These are phyloP conservation scores for Trichoderma aggressivum DNA, from an alignment of 2,329 filamentous ascomycete species.

Conservation along the genomic window DNA sequence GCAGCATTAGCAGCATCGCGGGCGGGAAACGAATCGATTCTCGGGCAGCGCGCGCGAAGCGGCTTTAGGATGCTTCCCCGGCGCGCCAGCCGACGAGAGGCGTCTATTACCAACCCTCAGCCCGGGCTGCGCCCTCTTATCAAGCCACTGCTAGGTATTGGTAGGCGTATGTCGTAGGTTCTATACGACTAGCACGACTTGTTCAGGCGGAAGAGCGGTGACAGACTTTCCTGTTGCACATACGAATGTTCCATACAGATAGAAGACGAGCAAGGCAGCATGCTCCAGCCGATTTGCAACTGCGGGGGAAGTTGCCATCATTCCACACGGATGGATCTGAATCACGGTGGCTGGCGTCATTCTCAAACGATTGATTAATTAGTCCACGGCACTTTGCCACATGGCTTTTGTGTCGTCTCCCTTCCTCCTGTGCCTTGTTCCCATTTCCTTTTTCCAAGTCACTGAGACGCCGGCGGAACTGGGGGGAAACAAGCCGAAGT, in stretches of 20 bases:
- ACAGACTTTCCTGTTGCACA: background rate
- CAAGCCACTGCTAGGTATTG: background rate
- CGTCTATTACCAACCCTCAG: background rate
- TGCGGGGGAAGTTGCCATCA: background rate
- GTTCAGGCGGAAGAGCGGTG: background rate
- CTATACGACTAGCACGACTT: background rate
- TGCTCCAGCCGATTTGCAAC: background rate
- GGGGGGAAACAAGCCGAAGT: slow-evolving; percentile 5
- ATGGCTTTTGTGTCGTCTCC: background rate
- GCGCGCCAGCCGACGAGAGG: background rate
- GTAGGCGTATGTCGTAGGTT: background rate
- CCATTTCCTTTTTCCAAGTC: background rate
- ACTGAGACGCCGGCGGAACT: background rate
- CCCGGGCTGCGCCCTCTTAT: background rate
- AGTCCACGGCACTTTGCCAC: slow-evolving; percentile 12
- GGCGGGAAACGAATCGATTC: background rate
- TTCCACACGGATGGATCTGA: slow-evolving; percentile 1
- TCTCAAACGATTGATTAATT: slow-evolving; percentile 3
- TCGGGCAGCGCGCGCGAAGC: background rate
- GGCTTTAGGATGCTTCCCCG: background rate
- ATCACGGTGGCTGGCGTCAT: slow-evolving; percentile 11
- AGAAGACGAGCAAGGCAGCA: background rate
- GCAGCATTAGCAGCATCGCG: background rate
- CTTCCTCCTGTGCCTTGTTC: background rate
- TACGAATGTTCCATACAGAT: background rate